A percentile compares a stretch with the other conserved stretches of the same genome.
Evolutionary conservation across 176 grass and related monocot species (phyloP).

Genomic region (Avena atlantica): DNA sequence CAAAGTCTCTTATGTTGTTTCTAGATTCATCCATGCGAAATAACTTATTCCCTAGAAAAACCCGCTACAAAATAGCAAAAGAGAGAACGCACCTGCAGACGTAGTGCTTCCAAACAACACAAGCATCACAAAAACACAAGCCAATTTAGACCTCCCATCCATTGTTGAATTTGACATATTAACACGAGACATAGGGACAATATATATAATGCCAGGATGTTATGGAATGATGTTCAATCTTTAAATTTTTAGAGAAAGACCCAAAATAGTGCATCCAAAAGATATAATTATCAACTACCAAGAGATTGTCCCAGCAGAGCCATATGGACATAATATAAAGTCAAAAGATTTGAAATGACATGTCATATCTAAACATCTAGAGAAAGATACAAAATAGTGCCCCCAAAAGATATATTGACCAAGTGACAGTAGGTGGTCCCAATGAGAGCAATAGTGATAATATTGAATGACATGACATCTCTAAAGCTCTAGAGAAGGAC

Average conservation of each 20-base stretch:
- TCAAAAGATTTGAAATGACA: neutral
- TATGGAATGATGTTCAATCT: too few species aligned
- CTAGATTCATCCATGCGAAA: neutral
- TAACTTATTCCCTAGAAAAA: neutral
- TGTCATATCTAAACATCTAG: neutral
- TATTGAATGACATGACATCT: too few species aligned
- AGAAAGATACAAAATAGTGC: neutral
- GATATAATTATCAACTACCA: neutral
- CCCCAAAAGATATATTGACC: neutral
- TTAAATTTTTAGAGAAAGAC: neutral
- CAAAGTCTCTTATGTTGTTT: neutral
- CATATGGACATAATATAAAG: neutral
- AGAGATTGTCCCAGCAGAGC: neutral
- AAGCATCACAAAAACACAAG: neutral
- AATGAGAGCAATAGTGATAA: too few species aligned
- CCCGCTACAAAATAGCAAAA: neutral
- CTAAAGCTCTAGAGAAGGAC: too few species aligned
- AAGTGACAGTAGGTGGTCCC: too few species aligned
- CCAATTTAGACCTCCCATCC: neutral
- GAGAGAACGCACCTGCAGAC: neutral
- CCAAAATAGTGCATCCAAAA: neutral
- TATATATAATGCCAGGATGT: neutral
- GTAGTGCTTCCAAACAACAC: neutral
- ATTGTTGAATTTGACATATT: neutral
- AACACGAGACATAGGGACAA: neutral